Evolutionary conservation across 208 protist genomes (phyloP), one percentile per base, ranked within the genome.

Genomic region (Acanthamoeba polyphaga): DNA sequence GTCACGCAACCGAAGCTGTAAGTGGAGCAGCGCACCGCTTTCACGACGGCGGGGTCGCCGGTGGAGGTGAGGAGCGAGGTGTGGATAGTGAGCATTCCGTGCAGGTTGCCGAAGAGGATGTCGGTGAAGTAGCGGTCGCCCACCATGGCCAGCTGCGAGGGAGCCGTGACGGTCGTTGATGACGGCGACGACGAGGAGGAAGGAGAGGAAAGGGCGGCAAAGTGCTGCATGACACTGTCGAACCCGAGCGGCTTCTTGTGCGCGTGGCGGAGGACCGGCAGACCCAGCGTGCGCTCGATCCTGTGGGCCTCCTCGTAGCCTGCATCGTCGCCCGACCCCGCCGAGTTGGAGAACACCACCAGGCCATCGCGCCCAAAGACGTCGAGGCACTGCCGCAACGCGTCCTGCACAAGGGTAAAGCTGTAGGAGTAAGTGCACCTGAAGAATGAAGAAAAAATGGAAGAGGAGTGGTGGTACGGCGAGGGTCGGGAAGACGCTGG

Each of bases 31-130:
- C 74, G 62, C 72, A 96, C 93, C n/a, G 94, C 76, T 78, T 95
- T 95, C 43, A 95, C 96, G 58, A 96, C 38, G 15, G 58, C 27
- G 46, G 85, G 82, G 66, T 97, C 96, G 70, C 96, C 96, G 15
- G 29, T 27, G 19, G 58, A 84, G 32, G 96, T 96, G 1, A 97
- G 95, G 7, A 93, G 87, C 5, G 46, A 27, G 3, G 95, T 97
- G 84, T 93, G 95, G 13, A 97, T 89, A 27, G 94, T 96, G 46
- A 97, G 74, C 96, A 97, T 96, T 5, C 96, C 96, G 94, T 97
- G 96, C 6, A 96, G 49, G 94, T 97, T 97, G 29, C 96, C 96
- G 87, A 97, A 97, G 24, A 95, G 22, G 27, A 97, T 76, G 74
- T 97, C 96, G 15, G 96, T 97, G 38, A 96, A 64, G 51, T 91